Evolutionary conservation across 306 rosid genomes (phyloP), one percentile per base, ranked within the genome.

Genomic region (Prunus davidiana): DNA sequence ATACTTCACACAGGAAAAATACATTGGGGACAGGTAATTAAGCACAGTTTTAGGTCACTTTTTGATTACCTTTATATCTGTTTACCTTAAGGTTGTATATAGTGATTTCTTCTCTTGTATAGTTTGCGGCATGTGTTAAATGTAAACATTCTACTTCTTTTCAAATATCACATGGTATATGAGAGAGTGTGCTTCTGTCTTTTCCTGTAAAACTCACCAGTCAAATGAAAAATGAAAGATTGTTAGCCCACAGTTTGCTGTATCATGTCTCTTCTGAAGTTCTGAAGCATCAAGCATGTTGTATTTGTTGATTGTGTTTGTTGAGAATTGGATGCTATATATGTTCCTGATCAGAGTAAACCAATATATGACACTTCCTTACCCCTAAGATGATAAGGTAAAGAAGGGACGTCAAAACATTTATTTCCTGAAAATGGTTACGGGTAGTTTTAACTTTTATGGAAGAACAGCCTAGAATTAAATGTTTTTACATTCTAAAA

Each of bases 1-100:
- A 69, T 92, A 94, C 85, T 94, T 94, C 82, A 94, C 98, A 1
- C 92, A 87, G 67, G 96, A 75, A 71, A 94, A 89, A 83, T 94
- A 80, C 89, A 84, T 94, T 75, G 98, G 95, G 67, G 97, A 94
- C 82, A 67, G 80, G 98, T 92, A 81, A 72, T 51, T 49, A 12
- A 63, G 64, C 57, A 69, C 62, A 38, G 18, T 67, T 22, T 55
- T 32, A 14, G 30, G 41, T 63, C 51, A 30, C 64, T 12, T 24
- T 62, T 64, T 30, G 11, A 46, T 47, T 65, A 38, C 8, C 34
- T 51, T 32, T 24, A 28, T 32, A 47, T 62, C 3, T 74, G 20
- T n/a, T 6, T 63, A 45, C 49, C 38, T 47, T 47, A 5, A 28
- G 78, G 49, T 75, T 64, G 63, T 50, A 9, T 18, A 13, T 28